Evolutionary conservation across 2,329 filamentous ascomycete species (phyloP), one percentile per base, ranked within the genome.

Genomic region (Pseudocercospora pini-densiflorae): DNA sequence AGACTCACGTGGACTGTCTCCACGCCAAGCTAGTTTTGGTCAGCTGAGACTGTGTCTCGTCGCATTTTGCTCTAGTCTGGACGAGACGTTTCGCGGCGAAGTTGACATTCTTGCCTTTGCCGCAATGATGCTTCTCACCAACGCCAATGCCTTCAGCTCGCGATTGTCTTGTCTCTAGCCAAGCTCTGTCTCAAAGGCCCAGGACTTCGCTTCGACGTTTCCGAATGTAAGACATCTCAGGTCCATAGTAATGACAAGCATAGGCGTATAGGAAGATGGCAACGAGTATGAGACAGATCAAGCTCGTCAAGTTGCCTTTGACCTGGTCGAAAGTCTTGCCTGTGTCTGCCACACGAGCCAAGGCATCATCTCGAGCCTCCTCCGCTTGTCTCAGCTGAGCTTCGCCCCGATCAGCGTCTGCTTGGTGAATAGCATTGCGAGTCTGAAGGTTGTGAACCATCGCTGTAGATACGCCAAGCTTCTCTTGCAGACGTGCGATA

Each of bases 161-260:
- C 29, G 6, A 54, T 54, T 36, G 5, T 23, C 58, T 16, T 21
- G 0, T 16, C n/a, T n/a, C 40, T 0, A 10, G 1, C 10, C 53
- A 27, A 6, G 23, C 16, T 33, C 7, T n/a, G 12, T 4, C 4
- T 62, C 51, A 65, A 47, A 65, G 8, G 1, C 60, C 60, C 51
- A 64, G 31, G 14, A 60, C 58, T 43, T 67, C 58, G 36, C 40
- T 24, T 27, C 65, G 55, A n/a, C 65, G 60, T 33, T 53, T 49
- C 43, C 65, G 61, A 33, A 67, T 62, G 24, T 67, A 67, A 16
- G 61, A 62, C 62, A 67, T 64, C 59, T 67, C 65, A 47, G 65
- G 65, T 55, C 65, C 54, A 45, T 64, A 12, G 10, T 57, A 49
- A 47, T 59, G 64, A 47, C 60, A 66, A 33, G 62, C 59, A 55